Evolutionary conservation across 148 eudicot species (phyloP).

Genomic region (Cornus controversa): DNA sequence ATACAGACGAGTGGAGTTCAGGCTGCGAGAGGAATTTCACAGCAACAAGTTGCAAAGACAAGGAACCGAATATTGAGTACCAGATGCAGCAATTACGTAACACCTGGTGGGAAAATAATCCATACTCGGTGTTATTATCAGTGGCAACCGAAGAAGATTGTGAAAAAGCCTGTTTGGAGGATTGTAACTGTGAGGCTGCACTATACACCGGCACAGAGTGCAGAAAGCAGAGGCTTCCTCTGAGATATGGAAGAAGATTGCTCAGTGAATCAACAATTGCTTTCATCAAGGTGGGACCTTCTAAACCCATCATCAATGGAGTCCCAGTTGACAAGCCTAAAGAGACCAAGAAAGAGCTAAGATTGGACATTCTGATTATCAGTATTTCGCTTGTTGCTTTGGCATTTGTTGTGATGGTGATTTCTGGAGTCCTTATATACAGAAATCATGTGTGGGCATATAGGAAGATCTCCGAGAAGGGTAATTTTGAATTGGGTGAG

Average conservation of each 20-base stretch:
- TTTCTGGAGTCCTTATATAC: conserved; percentile 11
- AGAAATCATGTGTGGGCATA: conserved; percentile 1
- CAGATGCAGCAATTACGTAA: not conserved
- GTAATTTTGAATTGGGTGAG: conserved; percentile 1
- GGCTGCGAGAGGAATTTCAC: too few relatives aligned
- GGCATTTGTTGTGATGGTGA: conserved; percentile 10
- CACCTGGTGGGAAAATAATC: conserved; percentile 10
- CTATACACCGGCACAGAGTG: conserved; percentile 4
- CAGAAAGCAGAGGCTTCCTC: conserved; percentile 28
- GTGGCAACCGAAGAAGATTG: conserved; percentile 10
- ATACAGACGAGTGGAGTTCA: too few relatives aligned
- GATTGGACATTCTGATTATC: conserved; percentile 12
- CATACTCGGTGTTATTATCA: not conserved
- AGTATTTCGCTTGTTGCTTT: conserved; percentile 13
- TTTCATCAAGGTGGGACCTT: conserved; percentile 7
- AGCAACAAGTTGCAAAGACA: too few relatives aligned
- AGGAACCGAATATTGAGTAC: too few relatives aligned
- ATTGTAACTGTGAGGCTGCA: conserved; percentile 34
- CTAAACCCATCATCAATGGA: not conserved
- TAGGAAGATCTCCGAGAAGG: conserved; percentile 3
- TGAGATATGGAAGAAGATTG: conserved; percentile 20
- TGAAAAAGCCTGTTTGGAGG: conserved; percentile 17
- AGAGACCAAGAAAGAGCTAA: conserved; percentile 2
- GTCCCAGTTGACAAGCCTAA: too few relatives aligned
- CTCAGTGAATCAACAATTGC: not conserved